A percentile compares a stretch with the other conserved stretches of the same genome.
Conservation (phyloP, 1,284 basidiomycete species). For the Moniliella sp. region DNA sequence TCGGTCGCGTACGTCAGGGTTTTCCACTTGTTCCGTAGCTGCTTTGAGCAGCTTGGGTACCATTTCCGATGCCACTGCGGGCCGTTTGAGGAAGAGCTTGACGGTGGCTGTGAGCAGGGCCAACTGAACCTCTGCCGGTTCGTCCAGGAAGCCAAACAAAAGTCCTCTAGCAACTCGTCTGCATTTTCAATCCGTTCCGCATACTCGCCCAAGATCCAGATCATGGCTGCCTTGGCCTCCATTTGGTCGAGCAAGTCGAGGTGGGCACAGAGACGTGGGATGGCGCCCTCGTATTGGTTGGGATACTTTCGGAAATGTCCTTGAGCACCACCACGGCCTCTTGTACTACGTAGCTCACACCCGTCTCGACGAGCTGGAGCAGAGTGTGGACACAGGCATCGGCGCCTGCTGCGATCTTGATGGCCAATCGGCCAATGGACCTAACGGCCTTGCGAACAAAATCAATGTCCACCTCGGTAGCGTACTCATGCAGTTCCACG, state of each 20-base stretch:
- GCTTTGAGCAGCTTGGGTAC: slow-evolving; percentile 89
- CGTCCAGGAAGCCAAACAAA: slow-evolving; percentile 79
- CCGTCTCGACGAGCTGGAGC: slow-evolving; percentile 68
- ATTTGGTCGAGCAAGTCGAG: slow-evolving; percentile 80
- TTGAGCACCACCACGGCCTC: slow-evolving; percentile 92
- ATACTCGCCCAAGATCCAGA: slow-evolving; percentile 96
- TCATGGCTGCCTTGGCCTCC: slow-evolving; percentile 83
- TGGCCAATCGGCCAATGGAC: slow-evolving; percentile 81
- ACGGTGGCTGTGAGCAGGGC: slow-evolving; percentile 82
- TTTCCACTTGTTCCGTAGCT: slow-evolving; percentile 90
- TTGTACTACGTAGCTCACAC: slow-evolving; percentile 88
- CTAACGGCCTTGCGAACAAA: slow-evolving; percentile 92
- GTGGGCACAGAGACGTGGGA: slow-evolving; percentile 73
- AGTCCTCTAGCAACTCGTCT: slow-evolving; percentile 78
- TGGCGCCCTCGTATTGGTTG: slow-evolving; percentile 82
- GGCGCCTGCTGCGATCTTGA: slow-evolving; percentile 77
- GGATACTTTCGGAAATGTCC: slow-evolving; percentile 96
- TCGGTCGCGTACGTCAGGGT: slow-evolving; percentile 82
- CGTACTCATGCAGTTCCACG: slow-evolving; percentile 89
- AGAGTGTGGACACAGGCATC: slow-evolving; percentile 73
- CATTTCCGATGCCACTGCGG: slow-evolving; percentile 63
- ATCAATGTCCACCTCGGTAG: slow-evolving; percentile 89
- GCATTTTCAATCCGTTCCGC: slow-evolving; percentile 86
- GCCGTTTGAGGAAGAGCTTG: slow-evolving; percentile 88
- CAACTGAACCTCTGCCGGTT: slow-evolving; percentile 81